Evolutionary conservation across 2,329 filamentous ascomycete species (phyloP).

Genomic region (Endoconidiophora polonica): DNA sequence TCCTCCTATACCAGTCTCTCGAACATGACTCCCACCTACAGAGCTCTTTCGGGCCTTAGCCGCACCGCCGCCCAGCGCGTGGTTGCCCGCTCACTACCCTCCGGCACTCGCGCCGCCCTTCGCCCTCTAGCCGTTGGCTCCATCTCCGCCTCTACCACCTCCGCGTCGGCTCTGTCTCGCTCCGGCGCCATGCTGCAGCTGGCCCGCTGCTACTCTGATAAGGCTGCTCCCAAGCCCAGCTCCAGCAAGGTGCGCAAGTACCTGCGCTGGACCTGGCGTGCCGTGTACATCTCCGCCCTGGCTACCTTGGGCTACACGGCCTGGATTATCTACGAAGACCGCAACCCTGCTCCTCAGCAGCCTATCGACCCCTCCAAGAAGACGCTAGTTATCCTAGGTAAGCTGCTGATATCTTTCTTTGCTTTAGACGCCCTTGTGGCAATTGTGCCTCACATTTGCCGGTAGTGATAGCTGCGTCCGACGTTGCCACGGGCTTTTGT

Average conservation of each 20-base stretch:
- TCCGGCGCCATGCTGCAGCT: slow-evolving; percentile 15
- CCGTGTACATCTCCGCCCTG: slow-evolving; percentile 60
- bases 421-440: background rate
- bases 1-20: slow-evolving; percentile 3
- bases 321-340: slow-evolving; percentile 69
- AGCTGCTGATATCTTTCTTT: slow-evolving; percentile 15
- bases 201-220: slow-evolving; percentile 29
- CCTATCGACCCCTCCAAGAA: slow-evolving; percentile 80
- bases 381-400: slow-evolving; percentile 90
- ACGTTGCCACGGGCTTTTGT: background rate
- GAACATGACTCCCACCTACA: slow-evolving; percentile 28
- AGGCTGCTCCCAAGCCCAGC: slow-evolving; percentile 29
- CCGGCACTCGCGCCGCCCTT: slow-evolving; percentile 12
- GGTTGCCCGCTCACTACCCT: slow-evolving; percentile 10
- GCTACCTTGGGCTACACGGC: slow-evolving; percentile 53
- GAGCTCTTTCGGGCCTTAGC: slow-evolving; percentile 23
- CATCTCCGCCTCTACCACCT: slow-evolving; percentile 18
- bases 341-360: slow-evolving; percentile 65
- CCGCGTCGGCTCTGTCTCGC: slow-evolving; percentile 15
- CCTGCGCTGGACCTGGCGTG: slow-evolving; percentile 68
- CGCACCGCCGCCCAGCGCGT: slow-evolving; percentile 14
- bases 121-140: slow-evolving; percentile 18
- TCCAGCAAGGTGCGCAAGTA: slow-evolving; percentile 46
- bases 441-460: background rate
- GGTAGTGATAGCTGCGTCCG: too few relatives aligned